Evolutionary conservation across 768 basidiomycete genomes (phyloP).

Genomic region (Coprinopsis strossmayeri): DNA sequence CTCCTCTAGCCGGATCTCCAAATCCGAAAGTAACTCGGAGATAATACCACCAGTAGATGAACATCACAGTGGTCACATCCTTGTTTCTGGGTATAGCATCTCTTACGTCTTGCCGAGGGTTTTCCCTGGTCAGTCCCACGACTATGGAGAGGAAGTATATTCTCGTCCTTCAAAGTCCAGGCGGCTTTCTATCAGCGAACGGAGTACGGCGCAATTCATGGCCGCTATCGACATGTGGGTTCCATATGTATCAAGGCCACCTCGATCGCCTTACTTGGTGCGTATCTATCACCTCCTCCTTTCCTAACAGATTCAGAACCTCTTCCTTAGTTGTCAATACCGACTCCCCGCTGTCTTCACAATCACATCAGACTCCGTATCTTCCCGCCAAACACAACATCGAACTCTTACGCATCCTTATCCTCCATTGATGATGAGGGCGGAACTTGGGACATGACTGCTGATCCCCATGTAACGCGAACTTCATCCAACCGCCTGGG

Average conservation of each 20-base stretch:
- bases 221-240: conserved; percentile 74
- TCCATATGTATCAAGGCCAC: conserved; percentile 61
- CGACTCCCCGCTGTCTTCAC: conserved; percentile 70
- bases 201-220: conserved; percentile 66
- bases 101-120: conserved; percentile 71
- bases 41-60: conserved; percentile 45
- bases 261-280: conserved; percentile 71
- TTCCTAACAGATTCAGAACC: conserved; percentile 7
- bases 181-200: conserved; percentile 53
- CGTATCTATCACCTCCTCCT: conserved; percentile 15
- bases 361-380: conserved; percentile 72
- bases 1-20: conserved; percentile 29
- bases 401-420: conserved; percentile 60
- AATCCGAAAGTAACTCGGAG: conserved; percentile 27
- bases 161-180: conserved; percentile 28
- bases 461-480: conserved; percentile 71
- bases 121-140: conserved; percentile 34
- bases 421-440: conserved; percentile 71
- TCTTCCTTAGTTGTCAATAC: conserved; percentile 57
- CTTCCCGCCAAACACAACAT: conserved; percentile 45
- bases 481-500: conserved; percentile 37
- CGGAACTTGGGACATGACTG: conserved; percentile 66
- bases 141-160: conserved; percentile 23
- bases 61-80: conserved; percentile 67
- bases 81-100: conserved; percentile 71